Base-by-base conservation (phyloP, 768 basidiomycete genomes). In the Inosperma sp. region DNA sequence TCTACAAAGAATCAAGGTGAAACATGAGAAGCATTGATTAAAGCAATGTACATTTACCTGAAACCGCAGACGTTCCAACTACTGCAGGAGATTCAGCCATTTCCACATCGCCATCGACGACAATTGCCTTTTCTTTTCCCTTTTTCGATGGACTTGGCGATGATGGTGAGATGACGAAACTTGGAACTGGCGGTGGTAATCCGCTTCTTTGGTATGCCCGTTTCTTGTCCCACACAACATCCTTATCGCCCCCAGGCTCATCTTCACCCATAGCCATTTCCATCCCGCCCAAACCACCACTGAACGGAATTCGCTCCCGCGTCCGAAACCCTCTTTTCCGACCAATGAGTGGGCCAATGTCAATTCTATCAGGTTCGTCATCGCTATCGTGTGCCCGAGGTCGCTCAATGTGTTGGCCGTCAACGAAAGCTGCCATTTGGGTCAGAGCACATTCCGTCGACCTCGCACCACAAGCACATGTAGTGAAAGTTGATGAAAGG, bases 401-500 rank as follows among this genome's bases (percentile, higher is more conserved):
- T 29, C 27, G 34, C 8, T 43, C 26, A n/a, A 51, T 30, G 17
- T 51, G 30, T n/a, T 45, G 33, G 3, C 50, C 42, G 25, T 51
- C 50, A 35, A 86, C 82, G 54, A 86, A 82, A n/a, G 71, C 71
- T 12, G 78, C 78, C 78, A 86, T 83, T n/a, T 78, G 74, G 10
- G 68, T 72, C 21, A 85, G 63, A 2, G 80, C 84, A 57, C 87
- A 89, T 46, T 84, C 80, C 26, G 71, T 72, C 4, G 83, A 74
- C 5, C 72, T 72, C 8, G 77, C 71, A 5, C 86, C 86, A 55
- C 86, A 88, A 0, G 86, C 86, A 48, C 86, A 88, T 1, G 83
- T 83, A 3, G 83, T 82, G 59, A 88, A 88, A 0, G 83, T 85
- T 14, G 81, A 82, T 6, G 79, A 72, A 46, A 88, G 75, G 5